Evolutionary conservation across 2,329 filamentous ascomycete genomes (phyloP).

Genomic region (Botrytis elliptica): DNA sequence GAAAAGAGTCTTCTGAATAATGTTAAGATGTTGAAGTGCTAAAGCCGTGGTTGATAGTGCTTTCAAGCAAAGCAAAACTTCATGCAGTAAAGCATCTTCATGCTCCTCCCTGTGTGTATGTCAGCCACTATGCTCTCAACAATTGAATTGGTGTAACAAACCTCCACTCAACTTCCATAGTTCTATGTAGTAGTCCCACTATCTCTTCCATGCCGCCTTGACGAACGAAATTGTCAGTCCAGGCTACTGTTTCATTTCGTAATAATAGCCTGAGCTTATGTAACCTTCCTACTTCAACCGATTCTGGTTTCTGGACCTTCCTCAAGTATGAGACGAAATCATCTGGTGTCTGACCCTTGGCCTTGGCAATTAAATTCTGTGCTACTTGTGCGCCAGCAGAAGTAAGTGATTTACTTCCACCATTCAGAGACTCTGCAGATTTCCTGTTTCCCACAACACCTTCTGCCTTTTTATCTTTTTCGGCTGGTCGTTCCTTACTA

Average conservation of each 20-base stretch:
- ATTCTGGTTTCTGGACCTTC: constrained; percentile 76
- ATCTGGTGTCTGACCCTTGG: constrained; percentile 70
- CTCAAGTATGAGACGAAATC: constrained; percentile 86
- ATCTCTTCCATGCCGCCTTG: constrained; percentile 92
- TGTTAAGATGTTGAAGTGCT: constrained; percentile 76
- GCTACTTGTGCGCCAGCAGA: constrained; percentile 55
- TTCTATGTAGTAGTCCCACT: constrained; percentile 81
- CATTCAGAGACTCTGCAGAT: constrained; percentile 67
- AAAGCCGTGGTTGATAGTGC: constrained; percentile 88
- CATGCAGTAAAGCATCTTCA: constrained; percentile 88
- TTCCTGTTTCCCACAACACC: constrained; percentile 64
- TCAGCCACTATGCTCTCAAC: constrained; percentile 43
- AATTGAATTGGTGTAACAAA: constrained; percentile 45
- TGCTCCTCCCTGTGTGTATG: constrained; percentile 73
- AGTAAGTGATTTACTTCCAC: constrained; percentile 56
- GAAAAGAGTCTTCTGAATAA: constrained; percentile 78
- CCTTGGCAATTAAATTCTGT: constrained; percentile 62
- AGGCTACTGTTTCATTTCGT: constrained; percentile 91
- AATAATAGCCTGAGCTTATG: constrained; percentile 89
- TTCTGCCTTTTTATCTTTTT: constrained; percentile 70
- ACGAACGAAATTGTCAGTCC: constrained; percentile 89
- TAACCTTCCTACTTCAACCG: constrained; percentile 88
- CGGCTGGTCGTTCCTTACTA: constrained; percentile 59
- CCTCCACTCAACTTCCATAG: constrained; percentile 96
- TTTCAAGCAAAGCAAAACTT: constrained; percentile 89